Conservation (phyloP, 495 filamentous ascomycete species). For the Stereocaulon alpinum region DNA sequence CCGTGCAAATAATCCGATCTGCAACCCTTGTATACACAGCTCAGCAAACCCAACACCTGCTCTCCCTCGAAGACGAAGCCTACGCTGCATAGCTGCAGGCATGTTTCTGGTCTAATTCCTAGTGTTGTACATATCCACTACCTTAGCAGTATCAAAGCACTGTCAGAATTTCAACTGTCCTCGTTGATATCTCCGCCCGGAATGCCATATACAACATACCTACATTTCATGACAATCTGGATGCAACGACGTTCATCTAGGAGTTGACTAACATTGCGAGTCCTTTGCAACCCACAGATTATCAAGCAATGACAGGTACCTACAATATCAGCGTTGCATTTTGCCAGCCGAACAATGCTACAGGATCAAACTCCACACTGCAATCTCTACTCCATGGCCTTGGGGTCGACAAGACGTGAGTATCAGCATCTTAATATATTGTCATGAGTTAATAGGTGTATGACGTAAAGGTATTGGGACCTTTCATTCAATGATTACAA, state of each 20-base stretch:
- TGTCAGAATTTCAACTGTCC: constrained; percentile 30
- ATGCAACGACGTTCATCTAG: constrained; percentile 28
- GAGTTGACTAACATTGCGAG: constrained; percentile 23
- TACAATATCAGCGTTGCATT: constrained; percentile 27
- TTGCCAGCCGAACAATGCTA: constrained; percentile 27
- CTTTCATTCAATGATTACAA: constrained; percentile 38
- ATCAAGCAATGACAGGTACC: constrained; percentile 19
- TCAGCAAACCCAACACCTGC: too few species aligned
- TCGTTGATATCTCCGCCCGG: constrained; percentile 26
- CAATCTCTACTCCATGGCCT: constrained; percentile 52
- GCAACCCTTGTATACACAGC: too few species aligned
- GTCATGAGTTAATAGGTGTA: constrained; percentile 9
- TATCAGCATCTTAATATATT: neutral
- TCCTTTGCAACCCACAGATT: constrained; percentile 27
- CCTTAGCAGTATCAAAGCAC: constrained; percentile 21
- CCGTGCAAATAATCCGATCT: too few species aligned
- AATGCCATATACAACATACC: constrained; percentile 29
- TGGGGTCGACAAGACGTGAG: constrained; percentile 43
- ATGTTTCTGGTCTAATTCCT: neutral
- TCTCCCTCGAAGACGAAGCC: neutral
- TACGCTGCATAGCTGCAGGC: neutral
- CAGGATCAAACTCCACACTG: constrained; percentile 28
- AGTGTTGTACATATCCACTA: neutral
- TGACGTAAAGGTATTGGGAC: constrained; percentile 45
- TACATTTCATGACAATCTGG: constrained; percentile 26